These are phyloP conservation scores for Ceratocystis colombiana DNA, from an alignment of 2,329 filamentous ascomycete species.

Conservation along the genomic window DNA sequence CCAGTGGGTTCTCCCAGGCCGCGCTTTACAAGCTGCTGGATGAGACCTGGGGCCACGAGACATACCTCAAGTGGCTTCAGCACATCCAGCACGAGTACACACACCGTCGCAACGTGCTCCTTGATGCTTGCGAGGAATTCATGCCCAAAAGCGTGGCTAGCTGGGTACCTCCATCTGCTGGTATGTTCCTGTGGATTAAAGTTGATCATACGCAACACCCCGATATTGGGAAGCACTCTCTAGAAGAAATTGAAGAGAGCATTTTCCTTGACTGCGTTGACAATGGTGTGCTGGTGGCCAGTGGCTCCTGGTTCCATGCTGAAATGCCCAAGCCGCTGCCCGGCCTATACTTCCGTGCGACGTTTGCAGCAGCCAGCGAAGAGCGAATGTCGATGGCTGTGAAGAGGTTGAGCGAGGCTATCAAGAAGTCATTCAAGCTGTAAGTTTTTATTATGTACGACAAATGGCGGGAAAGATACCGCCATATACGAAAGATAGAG, in stretches of 20 bases:
- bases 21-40: conserved; percentile 83
- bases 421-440: conserved; percentile 48
- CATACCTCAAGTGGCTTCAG: conserved; percentile 83
- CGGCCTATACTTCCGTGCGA: conserved; percentile 78
- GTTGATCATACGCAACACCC: conserved; percentile 60
- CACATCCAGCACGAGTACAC: conserved; percentile 75
- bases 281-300: conserved; percentile 67
- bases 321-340: conserved; percentile 48
- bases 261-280: conserved; percentile 72
- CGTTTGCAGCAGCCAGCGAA: conserved; percentile 69
- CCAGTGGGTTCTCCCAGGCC: conserved; percentile 73
- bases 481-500: background rate
- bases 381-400: conserved; percentile 64
- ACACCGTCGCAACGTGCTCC: conserved; percentile 61
- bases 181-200: conserved; percentile 88
- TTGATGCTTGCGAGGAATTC: conserved; percentile 68
- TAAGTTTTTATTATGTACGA: conserved; percentile 21
- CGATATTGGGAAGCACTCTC: conserved; percentile 40
- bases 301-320: conserved; percentile 85
- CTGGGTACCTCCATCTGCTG: conserved; percentile 71
- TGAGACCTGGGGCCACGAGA: conserved; percentile 84
- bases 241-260: conserved; percentile 67
- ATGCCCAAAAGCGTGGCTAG: conserved; percentile 63
- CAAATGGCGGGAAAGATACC: background rate
- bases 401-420: conserved; percentile 61